A percentile compares a stretch with the other conserved stretches of the same genome.
Evolutionary conservation across 1,139 yeast species (phyloP).

Genomic region (Pichia sp.): DNA sequence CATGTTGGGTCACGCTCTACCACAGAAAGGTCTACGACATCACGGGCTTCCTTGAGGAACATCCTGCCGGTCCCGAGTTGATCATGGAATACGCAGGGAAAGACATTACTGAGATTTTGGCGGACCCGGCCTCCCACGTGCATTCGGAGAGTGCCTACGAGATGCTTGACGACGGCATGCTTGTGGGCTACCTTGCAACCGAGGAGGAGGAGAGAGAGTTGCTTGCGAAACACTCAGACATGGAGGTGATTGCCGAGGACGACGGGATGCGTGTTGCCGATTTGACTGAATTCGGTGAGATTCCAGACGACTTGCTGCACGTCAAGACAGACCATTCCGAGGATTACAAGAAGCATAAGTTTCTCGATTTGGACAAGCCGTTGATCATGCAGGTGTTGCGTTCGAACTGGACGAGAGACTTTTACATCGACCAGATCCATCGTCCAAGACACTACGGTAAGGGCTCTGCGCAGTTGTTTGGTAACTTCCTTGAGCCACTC

Average conservation of each 20-base stretch:
- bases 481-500: slow-evolving; percentile 68
- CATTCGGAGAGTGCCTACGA: slow-evolving; percentile 89
- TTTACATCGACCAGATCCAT: slow-evolving; percentile 92
- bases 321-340: slow-evolving; percentile 72
- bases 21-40: slow-evolving; percentile 81
- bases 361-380: slow-evolving; percentile 80
- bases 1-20: slow-evolving; percentile 76
- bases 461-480: slow-evolving; percentile 88
- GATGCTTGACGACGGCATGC: slow-evolving; percentile 72
- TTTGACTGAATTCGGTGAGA: slow-evolving; percentile 53
- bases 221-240: slow-evolving; percentile 33
- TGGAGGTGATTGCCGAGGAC: slow-evolving; percentile 28
- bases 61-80: slow-evolving; percentile 82
- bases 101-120: slow-evolving; percentile 75
- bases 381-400: slow-evolving; percentile 72
- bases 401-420: slow-evolving; percentile 75
- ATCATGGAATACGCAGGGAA: slow-evolving; percentile 76
- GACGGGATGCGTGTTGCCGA: slow-evolving; percentile 35
- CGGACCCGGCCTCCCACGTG: slow-evolving; percentile 63
- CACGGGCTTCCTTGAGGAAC: slow-evolving; percentile 71
- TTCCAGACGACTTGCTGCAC: slow-evolving; percentile 69
- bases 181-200: slow-evolving; percentile 62
- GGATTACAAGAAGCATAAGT: slow-evolving; percentile 75
- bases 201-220: slow-evolving; percentile 56
- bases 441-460: slow-evolving; percentile 91